Base-by-base conservation (phyloP, 345 rosid species). In the Kandelia obovata region DNA sequence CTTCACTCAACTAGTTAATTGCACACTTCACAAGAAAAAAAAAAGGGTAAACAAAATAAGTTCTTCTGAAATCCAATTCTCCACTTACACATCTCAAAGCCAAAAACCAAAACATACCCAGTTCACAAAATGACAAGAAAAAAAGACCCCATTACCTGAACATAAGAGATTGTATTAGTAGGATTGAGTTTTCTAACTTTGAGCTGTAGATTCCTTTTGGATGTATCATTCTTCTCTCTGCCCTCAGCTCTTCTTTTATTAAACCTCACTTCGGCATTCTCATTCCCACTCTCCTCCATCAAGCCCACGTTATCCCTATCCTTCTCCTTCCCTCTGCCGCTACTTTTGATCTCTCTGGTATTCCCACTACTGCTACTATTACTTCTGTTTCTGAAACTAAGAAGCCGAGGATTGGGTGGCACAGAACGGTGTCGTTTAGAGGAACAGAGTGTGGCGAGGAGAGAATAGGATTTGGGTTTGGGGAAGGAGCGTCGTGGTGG, bases 201-300 rank as follows among this genome's bases (percentile, higher is more conserved):
- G 67, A 93, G 64, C 81, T 88, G 90, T 5, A 85, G 87, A 77
- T 81, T 86, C 86, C 83, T 89, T 81, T 74, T 95, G 56, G 88
- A 81, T 62, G 69, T 81, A 75, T 84, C 85, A 43, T 68, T 65
- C 68, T 81, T 76, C 71, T 91, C 95, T 39, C 46, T 78, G 20
- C 97, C 99, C 58, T 88, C 88, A 26, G 96, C 97, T 74, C 96
- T 83, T 74, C 87, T 88, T 78, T 85, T 87, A 71, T 92, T 95
- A 76, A 90, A 92, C 82, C 90, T 27, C 30, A 25, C 59, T 27
- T 21, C 91, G 58, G 78, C 82, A 35, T 83, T 68, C 58, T 34
- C 72, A 25, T 28, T 53, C 4, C 72, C 82, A 4, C 62, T 76
- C 43, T 80, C 81, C 51, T 86, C 92, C 88, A 84, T 83, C 4